Evolutionary conservation across 768 basidiomycete genomes (phyloP).

Genomic region (Coprinopsis marcescibilis): DNA sequence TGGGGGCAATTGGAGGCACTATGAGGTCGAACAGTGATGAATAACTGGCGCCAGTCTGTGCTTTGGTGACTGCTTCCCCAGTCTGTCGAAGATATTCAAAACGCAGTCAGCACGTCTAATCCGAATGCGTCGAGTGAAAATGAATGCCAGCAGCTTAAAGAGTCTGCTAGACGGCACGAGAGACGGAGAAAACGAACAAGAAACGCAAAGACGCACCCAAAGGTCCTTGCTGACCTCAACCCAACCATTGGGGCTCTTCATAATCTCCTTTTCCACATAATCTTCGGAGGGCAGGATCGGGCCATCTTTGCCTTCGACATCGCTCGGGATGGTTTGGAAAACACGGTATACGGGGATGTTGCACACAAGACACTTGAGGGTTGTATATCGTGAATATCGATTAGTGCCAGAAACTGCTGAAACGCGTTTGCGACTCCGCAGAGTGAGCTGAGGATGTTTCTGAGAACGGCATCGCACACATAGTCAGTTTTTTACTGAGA

Average conservation of each 20-base stretch:
- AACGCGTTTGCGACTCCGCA: conserved; percentile 51
- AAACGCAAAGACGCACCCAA: conserved; percentile 52
- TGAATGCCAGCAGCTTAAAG: no score
- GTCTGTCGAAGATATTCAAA: conserved; percentile 25
- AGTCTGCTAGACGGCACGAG: no score
- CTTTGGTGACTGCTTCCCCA: conserved; percentile 30
- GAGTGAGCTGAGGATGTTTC: conserved; percentile 66
- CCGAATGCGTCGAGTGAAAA: no score
- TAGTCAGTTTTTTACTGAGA: not conserved
- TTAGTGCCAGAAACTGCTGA: conserved; percentile 37
- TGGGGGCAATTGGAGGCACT: conserved; percentile 29
- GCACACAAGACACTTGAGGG: conserved; percentile 68
- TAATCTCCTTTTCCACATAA: conserved; percentile 69
- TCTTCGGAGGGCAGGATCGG: conserved; percentile 66
- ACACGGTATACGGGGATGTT: conserved; percentile 64
- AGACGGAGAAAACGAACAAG: no score
- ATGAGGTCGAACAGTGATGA: conserved; percentile 36
- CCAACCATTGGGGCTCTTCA: conserved; percentile 68
- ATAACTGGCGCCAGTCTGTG: conserved; percentile 37
- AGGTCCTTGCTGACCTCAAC: conserved; percentile 63
- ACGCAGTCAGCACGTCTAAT: conserved; percentile 8
- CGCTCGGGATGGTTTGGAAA: conserved; percentile 49
- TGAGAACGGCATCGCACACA: conserved; percentile 20
- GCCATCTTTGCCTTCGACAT: conserved; percentile 56
- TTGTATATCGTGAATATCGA: conserved; percentile 52